These are phyloP conservation scores for Metschnikowia drakensbergensis DNA, from an alignment of 805 yeast genomes.

Conservation along the genomic window DNA sequence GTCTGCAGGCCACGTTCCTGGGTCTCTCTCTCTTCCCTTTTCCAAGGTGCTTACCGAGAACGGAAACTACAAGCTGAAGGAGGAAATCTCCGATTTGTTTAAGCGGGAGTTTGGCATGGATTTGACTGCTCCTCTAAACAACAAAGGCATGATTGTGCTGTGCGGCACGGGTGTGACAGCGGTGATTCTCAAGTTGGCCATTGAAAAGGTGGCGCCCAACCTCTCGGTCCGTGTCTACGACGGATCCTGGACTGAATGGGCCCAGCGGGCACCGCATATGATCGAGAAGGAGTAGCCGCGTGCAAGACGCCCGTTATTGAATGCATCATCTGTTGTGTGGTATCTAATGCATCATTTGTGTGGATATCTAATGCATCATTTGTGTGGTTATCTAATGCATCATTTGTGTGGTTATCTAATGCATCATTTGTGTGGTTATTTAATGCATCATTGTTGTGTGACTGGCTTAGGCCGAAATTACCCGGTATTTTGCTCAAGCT, in stretches of 20 bases:
- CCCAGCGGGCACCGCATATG: conserved; percentile 62
- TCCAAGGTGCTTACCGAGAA: conserved; percentile 50
- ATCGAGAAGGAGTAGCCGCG: conserved; percentile 38
- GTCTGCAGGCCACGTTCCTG: conserved; percentile 86
- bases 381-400: too few relatives aligned
- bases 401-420: too few relatives aligned
- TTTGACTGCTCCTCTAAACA: conserved; percentile 32
- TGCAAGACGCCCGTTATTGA: too few relatives aligned
- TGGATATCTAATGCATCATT: too few relatives aligned
- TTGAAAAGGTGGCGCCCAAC: conserved; percentile 34
- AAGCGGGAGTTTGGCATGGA: conserved; percentile 29
- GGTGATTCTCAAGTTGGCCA: conserved; percentile 75
- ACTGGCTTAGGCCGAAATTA: too few relatives aligned
- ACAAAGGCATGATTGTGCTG: conserved; percentile 70
- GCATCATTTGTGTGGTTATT: too few relatives aligned
- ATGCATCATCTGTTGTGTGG: too few relatives aligned
- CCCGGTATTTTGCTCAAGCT: too few relatives aligned
- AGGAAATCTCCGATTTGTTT: conserved; percentile 47
- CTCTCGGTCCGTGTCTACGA: conserved; percentile 50
- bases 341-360: too few relatives aligned
- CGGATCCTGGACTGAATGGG: conserved; percentile 90
- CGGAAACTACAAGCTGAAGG: conserved; percentile 46
- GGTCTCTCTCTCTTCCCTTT: conserved; percentile 76
- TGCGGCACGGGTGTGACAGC: conserved; percentile 98
- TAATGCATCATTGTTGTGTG: too few relatives aligned